phyloP scores from a whole-genome alignment of 2,329 filamentous ascomycete species.

The Fusarium siculi region DNA sequence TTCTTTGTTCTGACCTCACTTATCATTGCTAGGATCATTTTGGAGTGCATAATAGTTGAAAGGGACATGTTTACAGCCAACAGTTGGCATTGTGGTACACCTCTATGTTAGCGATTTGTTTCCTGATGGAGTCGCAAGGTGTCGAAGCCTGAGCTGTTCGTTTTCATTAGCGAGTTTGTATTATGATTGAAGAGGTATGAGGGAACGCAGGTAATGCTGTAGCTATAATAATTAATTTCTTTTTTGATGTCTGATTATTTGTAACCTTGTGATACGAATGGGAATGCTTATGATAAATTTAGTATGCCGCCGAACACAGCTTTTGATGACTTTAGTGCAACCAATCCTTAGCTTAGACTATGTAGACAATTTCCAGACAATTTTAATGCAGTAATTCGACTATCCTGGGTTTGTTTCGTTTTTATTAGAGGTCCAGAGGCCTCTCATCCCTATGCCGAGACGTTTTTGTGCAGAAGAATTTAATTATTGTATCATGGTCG shows the following conservation, averaged over 20 bases:
- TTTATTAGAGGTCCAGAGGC: not conserved
- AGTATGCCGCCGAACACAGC: not conserved
- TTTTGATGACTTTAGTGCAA: not conserved
- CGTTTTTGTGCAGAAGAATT: not conserved
- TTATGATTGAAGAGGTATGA: not conserved
- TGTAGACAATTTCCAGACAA: not conserved
- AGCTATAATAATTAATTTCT: not conserved
- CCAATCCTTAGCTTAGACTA: not conserved
- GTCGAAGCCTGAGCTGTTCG: not conserved
- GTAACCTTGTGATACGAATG: too few relatives aligned
- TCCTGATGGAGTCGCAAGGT: not conserved
- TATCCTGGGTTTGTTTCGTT: not conserved
- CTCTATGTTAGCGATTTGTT: constrained; percentile 11
- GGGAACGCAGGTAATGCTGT: not conserved
- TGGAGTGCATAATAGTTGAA: constrained; percentile 6
- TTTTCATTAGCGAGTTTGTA: constrained; percentile 1
- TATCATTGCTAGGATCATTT: not conserved
- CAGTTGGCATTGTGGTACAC: constrained; percentile 1
- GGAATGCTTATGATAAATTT: too few relatives aligned
- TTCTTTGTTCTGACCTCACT: constrained; percentile 2
- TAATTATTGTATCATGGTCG: not conserved
- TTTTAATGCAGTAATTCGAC: not conserved
- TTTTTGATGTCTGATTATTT: not conserved
- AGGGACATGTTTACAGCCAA: constrained; percentile 3
- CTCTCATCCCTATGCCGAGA: not conserved